Conservation (phyloP, 129 eudicot species). For the Centella asiatica region DNA sequence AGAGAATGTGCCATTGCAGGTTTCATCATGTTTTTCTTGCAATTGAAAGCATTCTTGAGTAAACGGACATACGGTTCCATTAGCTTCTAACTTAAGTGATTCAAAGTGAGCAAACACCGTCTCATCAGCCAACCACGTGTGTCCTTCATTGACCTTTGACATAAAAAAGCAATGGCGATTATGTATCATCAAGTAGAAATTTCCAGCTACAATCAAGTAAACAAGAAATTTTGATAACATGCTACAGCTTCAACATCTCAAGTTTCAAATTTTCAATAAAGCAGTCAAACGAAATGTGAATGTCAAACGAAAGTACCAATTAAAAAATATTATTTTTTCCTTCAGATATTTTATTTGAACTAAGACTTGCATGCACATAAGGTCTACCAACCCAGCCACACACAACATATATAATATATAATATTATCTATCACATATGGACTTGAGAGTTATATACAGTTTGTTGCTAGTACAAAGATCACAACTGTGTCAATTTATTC, state of each 20-base stretch:
- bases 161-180: constrained; percentile 2
- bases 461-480: no score
- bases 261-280: background rate
- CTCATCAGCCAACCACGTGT: constrained; percentile 88
- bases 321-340: no score
- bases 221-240: background rate
- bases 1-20: constrained; percentile 4
- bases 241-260: background rate
- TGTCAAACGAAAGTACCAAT: background rate
- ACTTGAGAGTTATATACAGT: no score
- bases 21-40: background rate
- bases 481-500: no score
- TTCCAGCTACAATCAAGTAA: background rate
- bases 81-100: constrained; percentile 59
- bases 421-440: no score
- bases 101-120: constrained; percentile 53
- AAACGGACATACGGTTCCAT: constrained; percentile 51
- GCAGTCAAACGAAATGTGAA: background rate
- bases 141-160: constrained; percentile 49
- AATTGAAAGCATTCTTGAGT: constrained; percentile 4
- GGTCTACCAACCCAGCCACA: no score
- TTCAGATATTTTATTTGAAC: no score
- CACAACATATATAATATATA: no score
- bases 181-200: constrained; percentile 2
- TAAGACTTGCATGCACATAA: no score